phyloP scores from a whole-genome alignment of 306 rosid genomes.

The Oxytropis ochrocephala region DNA sequence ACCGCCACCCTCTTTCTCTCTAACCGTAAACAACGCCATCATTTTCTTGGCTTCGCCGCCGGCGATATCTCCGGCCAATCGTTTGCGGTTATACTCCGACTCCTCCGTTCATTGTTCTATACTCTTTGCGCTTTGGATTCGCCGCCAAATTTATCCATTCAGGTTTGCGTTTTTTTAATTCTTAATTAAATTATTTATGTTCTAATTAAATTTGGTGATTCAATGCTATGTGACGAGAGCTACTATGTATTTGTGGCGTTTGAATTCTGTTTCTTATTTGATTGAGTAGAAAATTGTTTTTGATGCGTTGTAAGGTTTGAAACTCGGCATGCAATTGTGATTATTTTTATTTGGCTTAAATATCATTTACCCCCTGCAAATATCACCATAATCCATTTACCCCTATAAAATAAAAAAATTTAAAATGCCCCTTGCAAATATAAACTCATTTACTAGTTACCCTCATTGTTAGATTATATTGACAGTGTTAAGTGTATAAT shows the following conservation, averaged over 20 bases:
- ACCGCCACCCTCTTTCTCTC: background rate
- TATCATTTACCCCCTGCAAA: no score
- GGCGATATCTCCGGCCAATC: conserved; percentile 7
- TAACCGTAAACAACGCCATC: background rate
- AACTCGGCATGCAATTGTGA: background rate
- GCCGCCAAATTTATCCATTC: background rate
- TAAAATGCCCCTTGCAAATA: no score
- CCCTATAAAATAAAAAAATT: no score
- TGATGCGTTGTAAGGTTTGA: background rate
- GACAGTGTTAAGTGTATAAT: no score
- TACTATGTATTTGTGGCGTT: conserved; percentile 9
- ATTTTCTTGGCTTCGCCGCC: background rate
- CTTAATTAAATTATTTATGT: background rate
- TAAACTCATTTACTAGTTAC: no score
- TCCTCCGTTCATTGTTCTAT: background rate
- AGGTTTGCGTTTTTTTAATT: conserved; percentile 1
- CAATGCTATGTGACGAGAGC: background rate
- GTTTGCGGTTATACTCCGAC: background rate
- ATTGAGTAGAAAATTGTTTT: background rate
- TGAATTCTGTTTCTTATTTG: background rate
- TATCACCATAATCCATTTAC: no score
- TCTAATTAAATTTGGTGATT: background rate
- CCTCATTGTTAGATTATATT: no score
- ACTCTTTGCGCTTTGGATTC: background rate
- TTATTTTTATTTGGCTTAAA: no score